Base-by-base conservation (phyloP, 306 rosid genomes). In the Fagus crenata region DNA sequence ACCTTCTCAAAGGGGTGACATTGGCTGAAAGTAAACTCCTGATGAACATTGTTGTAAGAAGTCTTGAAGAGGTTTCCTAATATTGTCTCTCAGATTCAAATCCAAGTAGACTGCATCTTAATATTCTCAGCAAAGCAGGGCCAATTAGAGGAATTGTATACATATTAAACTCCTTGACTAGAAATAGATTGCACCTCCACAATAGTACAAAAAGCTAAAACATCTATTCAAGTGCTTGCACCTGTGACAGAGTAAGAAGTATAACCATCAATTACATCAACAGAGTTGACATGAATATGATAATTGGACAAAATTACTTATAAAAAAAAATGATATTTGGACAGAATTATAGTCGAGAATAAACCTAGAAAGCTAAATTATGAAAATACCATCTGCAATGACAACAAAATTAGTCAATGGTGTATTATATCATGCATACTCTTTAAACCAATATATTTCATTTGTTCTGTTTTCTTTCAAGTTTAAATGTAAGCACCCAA, bases 1-100 rank as follows among this genome's bases (percentile, higher is more conserved):
- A 84, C 68, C 80, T 49, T 84, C 96, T 86, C 32, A 71, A 79
- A 77, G 22, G 54, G 67, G 49, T 77, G 71, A 81, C 17, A 72
- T 60, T 78, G 69, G 37, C 42, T 17, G 78, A 74, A 69, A 78
- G 68, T 73, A 89, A 71, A 79, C 75, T 81, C 80, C 81, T 78
- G 5, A 65, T 49, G 32, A 86, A 64, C 93, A 92, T 90, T 71
- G 67, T 81, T 78, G 63, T 39, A 41, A 22, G 71, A 15, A 53
- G 15, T 54, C 75, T 85, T 73, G 31, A 49, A 76, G 81, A 69
- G 72, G 46, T 71, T 72, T 49, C 56, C 17, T 7, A 53, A 41
- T 28, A 17, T 70, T 40, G 70, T 43, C 74, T 49, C 42, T 9
- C 72, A 13, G 49, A 37, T 46, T 42, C 72, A 49, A 72, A 86